A percentile compares a stretch with the other conserved stretches of the same genome.
Conservation (phyloP, 176 grass and related monocot genomes). For the Areca catechu region DNA sequence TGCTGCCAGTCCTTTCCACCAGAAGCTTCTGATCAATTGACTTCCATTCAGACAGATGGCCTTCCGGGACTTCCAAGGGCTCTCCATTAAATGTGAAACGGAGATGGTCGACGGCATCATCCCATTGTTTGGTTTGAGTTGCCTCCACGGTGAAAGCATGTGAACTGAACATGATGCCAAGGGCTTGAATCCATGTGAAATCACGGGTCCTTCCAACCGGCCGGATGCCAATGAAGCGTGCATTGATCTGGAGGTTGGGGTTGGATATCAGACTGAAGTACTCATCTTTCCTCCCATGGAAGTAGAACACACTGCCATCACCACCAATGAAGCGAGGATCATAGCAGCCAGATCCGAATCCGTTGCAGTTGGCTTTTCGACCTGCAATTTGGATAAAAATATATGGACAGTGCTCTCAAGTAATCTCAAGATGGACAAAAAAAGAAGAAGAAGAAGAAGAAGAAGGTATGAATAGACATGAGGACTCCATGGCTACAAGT, state of each 20-base stretch:
- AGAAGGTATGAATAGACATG: no score
- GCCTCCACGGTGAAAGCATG: slow-evolving; percentile 27
- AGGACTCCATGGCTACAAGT: no score
- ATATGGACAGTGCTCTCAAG: no score
- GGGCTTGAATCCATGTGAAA: slow-evolving; percentile 43
- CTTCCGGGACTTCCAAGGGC: slow-evolving; percentile 20
- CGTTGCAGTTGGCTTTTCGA: neutral
- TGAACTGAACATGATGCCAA: slow-evolving; percentile 23
- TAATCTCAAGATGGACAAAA: no score
- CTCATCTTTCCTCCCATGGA: slow-evolving; percentile 28
- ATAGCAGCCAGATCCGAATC: slow-evolving; percentile 36
- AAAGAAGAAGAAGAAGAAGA: no score
- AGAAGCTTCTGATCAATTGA: slow-evolving; percentile 12
- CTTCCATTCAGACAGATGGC: slow-evolving; percentile 26
- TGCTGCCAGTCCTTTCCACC: slow-evolving; percentile 26
- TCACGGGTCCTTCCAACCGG: slow-evolving; percentile 23
- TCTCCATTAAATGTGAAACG: slow-evolving; percentile 17
- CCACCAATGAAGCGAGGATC: slow-evolving; percentile 38
- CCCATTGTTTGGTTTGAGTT: slow-evolving; percentile 5
- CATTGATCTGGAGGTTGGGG: slow-evolving; percentile 27
- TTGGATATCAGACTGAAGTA: slow-evolving; percentile 27
- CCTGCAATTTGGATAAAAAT: no score
- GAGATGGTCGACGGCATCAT: slow-evolving; percentile 23
- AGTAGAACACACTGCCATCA: slow-evolving; percentile 34
- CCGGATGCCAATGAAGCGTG: slow-evolving; percentile 31